Percentiles rank a stretch among this genome's conserved stretches.
Evolutionary conservation across 768 basidiomycete genomes (phyloP).

Genomic region (Calocera viscosa): DNA sequence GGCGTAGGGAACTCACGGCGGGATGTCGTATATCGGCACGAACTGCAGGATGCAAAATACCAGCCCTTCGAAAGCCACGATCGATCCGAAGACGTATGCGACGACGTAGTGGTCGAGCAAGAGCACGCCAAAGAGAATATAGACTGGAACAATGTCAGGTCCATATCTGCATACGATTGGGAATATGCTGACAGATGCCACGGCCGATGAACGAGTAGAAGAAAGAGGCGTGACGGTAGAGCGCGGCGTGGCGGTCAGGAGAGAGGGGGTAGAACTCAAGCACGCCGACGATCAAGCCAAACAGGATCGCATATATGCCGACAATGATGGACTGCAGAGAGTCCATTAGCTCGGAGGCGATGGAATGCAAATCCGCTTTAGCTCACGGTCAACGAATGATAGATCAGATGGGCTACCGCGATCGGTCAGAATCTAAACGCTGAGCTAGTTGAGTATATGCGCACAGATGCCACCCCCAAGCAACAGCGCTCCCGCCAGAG

Average conservation of each 20-base stretch:
- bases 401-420: background rate
- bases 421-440: background rate
- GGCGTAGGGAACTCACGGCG: background rate
- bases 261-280: background rate
- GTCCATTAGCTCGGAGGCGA: background rate
- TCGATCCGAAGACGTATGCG: background rate
- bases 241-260: background rate
- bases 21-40: constrained; percentile 1
- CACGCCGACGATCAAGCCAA: background rate
- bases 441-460: background rate
- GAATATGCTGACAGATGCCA: background rate
- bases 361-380: background rate
- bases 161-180: background rate
- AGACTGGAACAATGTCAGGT: background rate
- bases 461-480: background rate
- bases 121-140: background rate
- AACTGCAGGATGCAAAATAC: background rate
- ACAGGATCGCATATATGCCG: background rate
- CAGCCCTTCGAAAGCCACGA: background rate
- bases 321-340: background rate
- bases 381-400: background rate
- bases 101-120: background rate
- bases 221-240: constrained; percentile 3
- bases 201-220: constrained; percentile 5
- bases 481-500: constrained; percentile 1